A percentile compares a stretch with the other conserved stretches of the same genome.
phyloP scores from a whole-genome alignment of 225 moss, liverwort and hornwort genomes.

The Climacium dendroides region DNA sequence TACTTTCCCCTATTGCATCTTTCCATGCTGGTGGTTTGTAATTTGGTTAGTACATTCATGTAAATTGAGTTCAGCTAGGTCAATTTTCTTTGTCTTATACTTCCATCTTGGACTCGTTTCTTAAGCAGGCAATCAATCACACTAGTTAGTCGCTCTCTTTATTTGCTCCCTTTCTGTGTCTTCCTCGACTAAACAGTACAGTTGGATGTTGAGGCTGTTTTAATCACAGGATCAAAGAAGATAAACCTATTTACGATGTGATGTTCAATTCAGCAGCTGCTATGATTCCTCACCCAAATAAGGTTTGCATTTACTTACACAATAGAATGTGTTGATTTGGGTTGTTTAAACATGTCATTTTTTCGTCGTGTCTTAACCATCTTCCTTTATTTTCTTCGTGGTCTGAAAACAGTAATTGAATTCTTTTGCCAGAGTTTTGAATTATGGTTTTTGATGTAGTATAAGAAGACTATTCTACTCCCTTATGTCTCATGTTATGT shows the following conservation, averaged over 20 bases:
- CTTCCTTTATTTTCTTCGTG: not conserved
- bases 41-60: not conserved
- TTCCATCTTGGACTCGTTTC: not conserved
- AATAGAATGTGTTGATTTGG: not conserved
- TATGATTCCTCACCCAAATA: conserved; percentile 95
- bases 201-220: not conserved
- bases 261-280: conserved; percentile 77
- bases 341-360: not conserved
- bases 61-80: not conserved
- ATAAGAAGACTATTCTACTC: not conserved
- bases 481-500: not conserved
- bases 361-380: not conserved
- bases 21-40: not conserved
- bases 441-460: not conserved
- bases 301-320: conserved; percentile 24
- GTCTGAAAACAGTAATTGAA: not conserved
- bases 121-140: not conserved
- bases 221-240: conserved; percentile 24
- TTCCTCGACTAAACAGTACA: not conserved
- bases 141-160: not conserved
- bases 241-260: conserved; percentile 14
- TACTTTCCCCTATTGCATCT: not conserved
- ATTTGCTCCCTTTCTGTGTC: not conserved
- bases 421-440: not conserved
- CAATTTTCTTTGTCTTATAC: not conserved